phyloP scores from a whole-genome alignment of 306 rosid species.

The Cucumis hystrix region DNA sequence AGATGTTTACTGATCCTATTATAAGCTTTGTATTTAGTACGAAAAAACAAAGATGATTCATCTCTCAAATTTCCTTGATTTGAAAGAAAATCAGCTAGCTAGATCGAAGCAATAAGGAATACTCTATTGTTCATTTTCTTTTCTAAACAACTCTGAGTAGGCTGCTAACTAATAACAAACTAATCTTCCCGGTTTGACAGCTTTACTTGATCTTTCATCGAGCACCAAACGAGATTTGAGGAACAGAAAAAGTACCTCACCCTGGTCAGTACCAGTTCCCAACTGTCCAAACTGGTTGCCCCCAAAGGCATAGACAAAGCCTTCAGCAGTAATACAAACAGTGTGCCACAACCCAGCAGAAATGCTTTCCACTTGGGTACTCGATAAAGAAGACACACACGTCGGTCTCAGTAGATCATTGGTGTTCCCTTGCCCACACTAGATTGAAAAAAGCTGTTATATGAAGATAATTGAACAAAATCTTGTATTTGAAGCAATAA shows the following conservation, averaged over 20 bases:
- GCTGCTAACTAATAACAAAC: not conserved
- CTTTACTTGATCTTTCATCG: not conserved
- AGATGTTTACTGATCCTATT: not conserved
- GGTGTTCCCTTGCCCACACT: conserved; percentile 80
- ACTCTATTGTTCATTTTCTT: not conserved
- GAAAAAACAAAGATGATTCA: not conserved
- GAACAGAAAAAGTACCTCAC: conserved; percentile 34
- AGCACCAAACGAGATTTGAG: not conserved
- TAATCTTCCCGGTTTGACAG: not conserved
- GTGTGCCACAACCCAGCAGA: conserved; percentile 96
- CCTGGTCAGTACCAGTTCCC: conserved; percentile 68
- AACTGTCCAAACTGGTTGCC: conserved; percentile 93
- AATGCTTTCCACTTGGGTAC: conserved; percentile 32
- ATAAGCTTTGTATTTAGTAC: not conserved
- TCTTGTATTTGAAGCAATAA: not conserved
- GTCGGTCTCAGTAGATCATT: conserved; percentile 68
- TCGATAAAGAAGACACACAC: conserved; percentile 44
- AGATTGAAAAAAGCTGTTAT: not conserved
- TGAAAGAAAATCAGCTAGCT: not conserved
- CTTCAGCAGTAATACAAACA: conserved; percentile 49
- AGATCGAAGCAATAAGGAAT: not conserved
- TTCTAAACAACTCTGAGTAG: not conserved
- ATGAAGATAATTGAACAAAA: not conserved
- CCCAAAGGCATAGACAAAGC: conserved; percentile 57
- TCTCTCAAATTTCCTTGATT: not conserved